These are phyloP conservation scores for Xylaria sp. DNA, from an alignment of 2,329 filamentous ascomycete species.

Conservation along the genomic window DNA sequence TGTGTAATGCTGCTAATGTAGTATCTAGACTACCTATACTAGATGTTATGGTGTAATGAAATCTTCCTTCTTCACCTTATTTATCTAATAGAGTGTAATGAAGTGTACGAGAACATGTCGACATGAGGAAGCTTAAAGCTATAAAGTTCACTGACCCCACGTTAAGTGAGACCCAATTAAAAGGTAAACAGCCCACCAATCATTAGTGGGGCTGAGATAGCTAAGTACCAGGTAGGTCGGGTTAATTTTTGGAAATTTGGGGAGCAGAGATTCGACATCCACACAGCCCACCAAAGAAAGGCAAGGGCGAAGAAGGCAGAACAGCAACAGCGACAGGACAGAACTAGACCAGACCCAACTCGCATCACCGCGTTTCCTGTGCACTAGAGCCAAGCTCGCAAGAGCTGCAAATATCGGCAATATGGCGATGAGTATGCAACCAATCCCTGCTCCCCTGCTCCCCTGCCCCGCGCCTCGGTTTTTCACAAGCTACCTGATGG, in stretches of 20 bases:
- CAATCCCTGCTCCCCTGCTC: constrained; percentile 5
- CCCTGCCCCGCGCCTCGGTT: constrained; percentile 31
- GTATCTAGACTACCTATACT: background rate
- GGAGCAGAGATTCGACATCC: constrained; percentile 30
- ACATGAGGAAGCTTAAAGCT: background rate
- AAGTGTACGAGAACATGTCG: background rate
- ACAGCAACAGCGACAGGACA: background rate
- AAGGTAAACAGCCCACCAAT: background rate
- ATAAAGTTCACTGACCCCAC: background rate
- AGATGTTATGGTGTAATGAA: background rate
- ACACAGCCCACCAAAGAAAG: constrained; percentile 36
- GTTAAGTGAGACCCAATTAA: background rate
- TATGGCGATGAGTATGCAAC: constrained; percentile 69
- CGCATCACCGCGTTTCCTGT: background rate
- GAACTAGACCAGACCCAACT: background rate
- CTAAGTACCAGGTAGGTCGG: constrained; percentile 2
- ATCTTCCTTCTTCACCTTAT: background rate
- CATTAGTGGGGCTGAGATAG: background rate
- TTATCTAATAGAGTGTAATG: background rate
- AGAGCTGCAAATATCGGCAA: constrained; percentile 47
- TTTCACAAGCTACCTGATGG: constrained; percentile 11
- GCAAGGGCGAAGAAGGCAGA: constrained; percentile 6
- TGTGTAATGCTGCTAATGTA: constrained; percentile 17
- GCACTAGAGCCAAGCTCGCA: constrained; percentile 35
- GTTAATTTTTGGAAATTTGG: constrained; percentile 35